Evolutionary conservation across 2,329 filamentous ascomycete species (phyloP).

Genomic region (Zymoseptoria crescenta): DNA sequence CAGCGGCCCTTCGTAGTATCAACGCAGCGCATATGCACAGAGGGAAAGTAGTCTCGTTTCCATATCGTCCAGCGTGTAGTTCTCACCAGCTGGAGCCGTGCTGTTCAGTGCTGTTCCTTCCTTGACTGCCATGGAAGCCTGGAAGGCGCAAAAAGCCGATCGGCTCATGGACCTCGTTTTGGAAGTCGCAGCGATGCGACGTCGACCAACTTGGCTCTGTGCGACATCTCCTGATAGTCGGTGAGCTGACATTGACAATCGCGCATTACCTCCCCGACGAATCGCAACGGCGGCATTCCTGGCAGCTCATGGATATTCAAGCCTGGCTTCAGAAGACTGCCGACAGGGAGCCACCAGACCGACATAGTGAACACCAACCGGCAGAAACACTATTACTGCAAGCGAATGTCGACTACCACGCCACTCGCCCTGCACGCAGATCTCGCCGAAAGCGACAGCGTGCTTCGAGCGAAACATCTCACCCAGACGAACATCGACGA

Average conservation of each 20-base stretch:
- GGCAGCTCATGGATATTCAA: slow-evolving; percentile 35
- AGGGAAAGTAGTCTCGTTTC: no score
- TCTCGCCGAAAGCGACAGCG: slow-evolving; percentile 28
- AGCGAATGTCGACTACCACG: neutral
- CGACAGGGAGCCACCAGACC: slow-evolving; percentile 27
- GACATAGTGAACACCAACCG: slow-evolving; percentile 16
- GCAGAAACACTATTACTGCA: slow-evolving; percentile 6
- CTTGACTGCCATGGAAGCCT: neutral
- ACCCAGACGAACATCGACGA: neutral
- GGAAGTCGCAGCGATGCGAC: neutral
- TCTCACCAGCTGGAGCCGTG: neutral
- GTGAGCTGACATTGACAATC: neutral
- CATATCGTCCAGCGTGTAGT: no score
- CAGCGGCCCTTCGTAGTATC: no score
- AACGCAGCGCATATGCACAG: no score
- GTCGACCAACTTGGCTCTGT: neutral
- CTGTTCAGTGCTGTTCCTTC: neutral
- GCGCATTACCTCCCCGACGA: neutral
- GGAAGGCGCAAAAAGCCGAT: neutral
- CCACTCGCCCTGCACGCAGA: slow-evolving; percentile 1
- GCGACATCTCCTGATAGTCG: neutral
- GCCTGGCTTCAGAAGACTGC: slow-evolving; percentile 39
- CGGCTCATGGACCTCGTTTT: neutral
- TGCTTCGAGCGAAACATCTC: slow-evolving; percentile 29
- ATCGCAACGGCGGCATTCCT: neutral